These are phyloP conservation scores for Nadsonia starkeyi-henricii DNA, from an alignment of 1,139 yeast genomes.

Conservation along the genomic window DNA sequence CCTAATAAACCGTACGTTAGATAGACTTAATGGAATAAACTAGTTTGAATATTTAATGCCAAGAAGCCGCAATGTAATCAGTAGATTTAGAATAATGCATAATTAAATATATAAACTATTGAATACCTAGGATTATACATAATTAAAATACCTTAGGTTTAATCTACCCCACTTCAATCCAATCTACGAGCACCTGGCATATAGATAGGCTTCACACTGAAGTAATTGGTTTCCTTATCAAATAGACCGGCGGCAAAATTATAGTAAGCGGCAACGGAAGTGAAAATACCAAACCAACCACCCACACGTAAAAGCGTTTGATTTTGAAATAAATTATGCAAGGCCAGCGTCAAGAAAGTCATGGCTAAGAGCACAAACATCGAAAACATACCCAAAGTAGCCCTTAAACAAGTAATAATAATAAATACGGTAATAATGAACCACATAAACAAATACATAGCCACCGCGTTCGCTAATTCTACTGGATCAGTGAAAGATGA, in stretches of 20 bases:
- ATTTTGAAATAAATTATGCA: slow-evolving; percentile 35
- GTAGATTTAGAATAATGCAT: too few species aligned
- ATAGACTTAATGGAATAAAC: too few species aligned
- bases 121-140: too few species aligned
- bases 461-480: slow-evolving; percentile 44
- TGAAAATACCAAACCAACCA: slow-evolving; percentile 61
- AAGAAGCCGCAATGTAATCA: too few species aligned
- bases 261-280: slow-evolving; percentile 72
- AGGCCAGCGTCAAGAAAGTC: slow-evolving; percentile 54
- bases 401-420: slow-evolving; percentile 53
- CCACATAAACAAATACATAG: slow-evolving; percentile 67
- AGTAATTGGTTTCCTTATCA: slow-evolving; percentile 15
- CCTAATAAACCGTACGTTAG: too few species aligned
- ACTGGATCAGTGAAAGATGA: slow-evolving; percentile 34
- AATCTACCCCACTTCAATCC: background rate
- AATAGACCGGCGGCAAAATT: slow-evolving; percentile 81
- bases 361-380: slow-evolving; percentile 50
- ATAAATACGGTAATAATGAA: slow-evolving; percentile 59
- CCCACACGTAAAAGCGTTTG: slow-evolving; percentile 42
- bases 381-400: slow-evolving; percentile 66
- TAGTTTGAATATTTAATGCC: too few species aligned
- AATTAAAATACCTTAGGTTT: too few species aligned
- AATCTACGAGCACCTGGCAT: slow-evolving; percentile 5
- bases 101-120: too few species aligned
- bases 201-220: slow-evolving; percentile 2